Base-by-base conservation (phyloP, 2,329 filamentous ascomycete genomes). In the Alternaria panax region DNA sequence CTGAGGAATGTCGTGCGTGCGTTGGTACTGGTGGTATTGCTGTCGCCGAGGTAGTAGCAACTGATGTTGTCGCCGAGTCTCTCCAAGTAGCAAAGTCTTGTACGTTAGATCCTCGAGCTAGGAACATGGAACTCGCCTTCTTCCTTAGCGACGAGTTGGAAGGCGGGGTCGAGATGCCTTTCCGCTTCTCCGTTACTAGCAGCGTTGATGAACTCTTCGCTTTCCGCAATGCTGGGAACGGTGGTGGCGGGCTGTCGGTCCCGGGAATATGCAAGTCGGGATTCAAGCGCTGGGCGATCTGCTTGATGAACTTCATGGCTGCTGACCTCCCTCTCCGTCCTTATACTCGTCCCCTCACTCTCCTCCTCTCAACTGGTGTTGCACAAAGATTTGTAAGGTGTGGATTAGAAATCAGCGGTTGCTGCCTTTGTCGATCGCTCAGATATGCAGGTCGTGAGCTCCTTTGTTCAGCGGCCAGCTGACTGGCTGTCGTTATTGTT, bases 241-340 rank as follows among this genome's bases (percentile, higher is more conserved):
- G 25, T 18, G 28, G 14, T 8, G 30, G 42, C 16, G 42, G 45
- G 11, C 22, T 32, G 18, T 45, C 41, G 25, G 48, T 9, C 18
- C 54, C 41, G 20, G 56, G 56, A 18, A 59, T 59, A 16, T 50
- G 34, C 20, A 59, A 46, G 27, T 59, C 56, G 22, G 56, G 56
- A 7, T 59, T 59, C 16, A 59, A 5, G 25, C 52, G 43, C 45
- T 55, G 56, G 11, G 56, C 45, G 6, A 59, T 53, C 20, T 48
- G 43, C 45, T 59, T 59, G 36, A 55, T 59, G 51, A 59, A 59
- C 45, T 50, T 50, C 56, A 59, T 59, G 38, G 14, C 22, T 41
- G 36, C 20, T 30, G 32, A 2, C 14, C 14, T 24, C 28, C 27
- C 42, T 4, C 14, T 24, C 16, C 20, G 11, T 34, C 8, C 16